Base-by-base conservation (phyloP, 2,329 filamentous ascomycete species). In the Dactylonectria macrodidyma region DNA sequence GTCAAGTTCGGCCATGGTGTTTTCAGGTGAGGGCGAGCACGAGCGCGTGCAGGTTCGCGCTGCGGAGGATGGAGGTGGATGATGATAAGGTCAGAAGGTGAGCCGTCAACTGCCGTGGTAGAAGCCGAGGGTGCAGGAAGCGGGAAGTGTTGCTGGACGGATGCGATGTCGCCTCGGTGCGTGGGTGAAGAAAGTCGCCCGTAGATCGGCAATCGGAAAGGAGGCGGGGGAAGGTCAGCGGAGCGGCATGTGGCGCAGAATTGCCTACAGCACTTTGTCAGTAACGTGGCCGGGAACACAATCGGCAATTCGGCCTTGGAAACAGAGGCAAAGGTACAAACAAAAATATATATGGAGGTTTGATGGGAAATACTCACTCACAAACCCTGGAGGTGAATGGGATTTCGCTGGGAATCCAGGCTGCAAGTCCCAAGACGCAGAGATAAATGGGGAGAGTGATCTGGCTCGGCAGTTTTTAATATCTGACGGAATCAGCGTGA, bases 1-100 rank as follows among this genome's bases (percentile, higher is more conserved):
- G 81, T 99, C 96, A 80, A 99, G 91, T 88, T 97, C 93, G 75
- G 95, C 94, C 96, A 99, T 98, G 77, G 74, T 87, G 54, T 48
- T 47, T 62, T 44, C 81, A 79, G 74, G 65, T 66, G 62, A 60
- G 48, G 41, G 55, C 38, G 48, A 68, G 47, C 47, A 52, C 38
- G 48, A 68, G 65, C 65, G 70, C 69, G 46, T 44, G 36, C 14
- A 48, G 48, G 57, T 58, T 24, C 54, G 65, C 62, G 66, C 62
- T 61, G 56, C 33, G 54, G 41, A 41, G 54, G 52, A 59, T 22
- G 38, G 56, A 30, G 47, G 64, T 54, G 47, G 46, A 59, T 66
- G 46, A 59, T 66, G 65, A 64, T 67, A 52, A 67, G 41, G 60
- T 64, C 46, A 51, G 41, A 58, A 22, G 24, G 44, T 55, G 59